Conservation (phyloP, 495 filamentous ascomycete genomes). For the Xylaria cubensis region DNA sequence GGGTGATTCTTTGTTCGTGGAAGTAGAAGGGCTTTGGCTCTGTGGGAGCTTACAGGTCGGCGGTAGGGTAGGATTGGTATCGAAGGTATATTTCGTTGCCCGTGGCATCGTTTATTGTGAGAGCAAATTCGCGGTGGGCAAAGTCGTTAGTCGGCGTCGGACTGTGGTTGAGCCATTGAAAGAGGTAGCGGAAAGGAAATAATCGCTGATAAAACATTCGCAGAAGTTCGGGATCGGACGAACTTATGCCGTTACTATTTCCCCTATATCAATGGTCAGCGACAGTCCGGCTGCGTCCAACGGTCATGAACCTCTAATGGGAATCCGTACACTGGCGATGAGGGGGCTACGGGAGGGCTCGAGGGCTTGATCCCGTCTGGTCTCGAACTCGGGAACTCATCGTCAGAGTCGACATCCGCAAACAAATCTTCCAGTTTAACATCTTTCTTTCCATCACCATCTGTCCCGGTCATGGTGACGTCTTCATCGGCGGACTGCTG, state of each 20-base stretch:
- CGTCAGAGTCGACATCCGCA: conserved; percentile 76
- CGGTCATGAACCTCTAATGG: neutral
- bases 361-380: conserved; percentile 33
- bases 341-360: conserved; percentile 40
- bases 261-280: conserved; percentile 31
- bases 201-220: conserved; percentile 92
- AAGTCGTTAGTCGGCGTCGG: conserved; percentile 86
- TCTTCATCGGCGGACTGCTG: conserved; percentile 17
- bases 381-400: conserved; percentile 70
- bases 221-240: conserved; percentile 81
- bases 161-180: conserved; percentile 98
- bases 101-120: conserved; percentile 71
- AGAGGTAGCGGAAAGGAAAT: conserved; percentile 93
- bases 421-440: conserved; percentile 84
- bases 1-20: neutral
- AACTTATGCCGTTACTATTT: conserved; percentile 32
- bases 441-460: conserved; percentile 44
- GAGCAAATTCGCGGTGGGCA: conserved; percentile 90
- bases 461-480: conserved; percentile 21
- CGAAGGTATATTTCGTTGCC: conserved; percentile 80
- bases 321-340: conserved; percentile 42
- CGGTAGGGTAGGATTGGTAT: conserved; percentile 87
- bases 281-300: neutral
- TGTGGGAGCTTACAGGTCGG: conserved; percentile 74
- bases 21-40: neutral